phyloP scores from a whole-genome alignment of 768 basidiomycete genomes.

The Pulveroboletus sp. region DNA sequence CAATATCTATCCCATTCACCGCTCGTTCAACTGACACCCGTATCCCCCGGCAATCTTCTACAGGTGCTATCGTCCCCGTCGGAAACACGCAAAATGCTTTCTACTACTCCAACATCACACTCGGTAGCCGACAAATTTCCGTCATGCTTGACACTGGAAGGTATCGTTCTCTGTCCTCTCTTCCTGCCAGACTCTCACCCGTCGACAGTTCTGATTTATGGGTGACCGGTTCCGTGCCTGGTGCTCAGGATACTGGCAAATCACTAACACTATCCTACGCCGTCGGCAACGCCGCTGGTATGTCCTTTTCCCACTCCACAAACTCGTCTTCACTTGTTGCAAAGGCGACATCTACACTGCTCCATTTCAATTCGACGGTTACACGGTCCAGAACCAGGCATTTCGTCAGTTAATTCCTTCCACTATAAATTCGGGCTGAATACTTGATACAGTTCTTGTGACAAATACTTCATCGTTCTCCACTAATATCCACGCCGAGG shows the following conservation, averaged over 20 bases:
- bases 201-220: constrained; percentile 67
- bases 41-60: constrained; percentile 25
- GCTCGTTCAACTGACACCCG: constrained; percentile 17
- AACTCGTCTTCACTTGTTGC: background rate
- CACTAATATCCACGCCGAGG: constrained; percentile 54
- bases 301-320: constrained; percentile 3
- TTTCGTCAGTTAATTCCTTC: constrained; percentile 46
- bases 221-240: constrained; percentile 53
- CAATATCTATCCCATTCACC: constrained; percentile 33
- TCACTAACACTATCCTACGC: constrained; percentile 61
- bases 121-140: constrained; percentile 54
- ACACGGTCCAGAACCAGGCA: constrained; percentile 60
- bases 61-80: constrained; percentile 39
- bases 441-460: constrained; percentile 51
- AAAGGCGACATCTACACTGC: constrained; percentile 58
- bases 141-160: constrained; percentile 81
- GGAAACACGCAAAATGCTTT: constrained; percentile 69
- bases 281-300: constrained; percentile 64
- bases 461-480: constrained; percentile 63
- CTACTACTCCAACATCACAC: constrained; percentile 69
- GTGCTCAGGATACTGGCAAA: constrained; percentile 54
- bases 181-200: constrained; percentile 2
- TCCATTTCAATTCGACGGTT: constrained; percentile 51
- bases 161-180: constrained; percentile 29
- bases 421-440: background rate